These are phyloP conservation scores for Globisporangium perplexum DNA, from an alignment of 352 stramenopile genomes.

Conservation along the genomic window DNA sequence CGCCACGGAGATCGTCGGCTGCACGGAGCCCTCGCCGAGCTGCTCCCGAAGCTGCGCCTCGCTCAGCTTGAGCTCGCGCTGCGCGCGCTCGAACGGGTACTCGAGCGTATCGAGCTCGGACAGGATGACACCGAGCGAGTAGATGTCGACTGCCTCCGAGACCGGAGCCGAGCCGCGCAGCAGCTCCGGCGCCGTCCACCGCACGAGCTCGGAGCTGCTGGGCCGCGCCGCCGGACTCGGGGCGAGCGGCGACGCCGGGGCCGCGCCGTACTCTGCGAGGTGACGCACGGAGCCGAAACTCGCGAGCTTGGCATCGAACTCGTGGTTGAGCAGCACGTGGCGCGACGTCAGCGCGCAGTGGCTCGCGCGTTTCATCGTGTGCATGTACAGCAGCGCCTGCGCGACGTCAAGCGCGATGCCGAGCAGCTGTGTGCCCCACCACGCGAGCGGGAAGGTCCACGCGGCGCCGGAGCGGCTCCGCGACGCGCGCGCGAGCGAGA, in stretches of 20 bases:
- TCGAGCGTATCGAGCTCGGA: constrained; percentile 17
- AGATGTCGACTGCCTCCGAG: constrained; percentile 23
- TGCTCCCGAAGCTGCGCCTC: background rate
- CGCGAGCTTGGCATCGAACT: constrained; percentile 18
- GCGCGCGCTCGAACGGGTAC: constrained; percentile 9
- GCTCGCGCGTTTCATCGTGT: constrained; percentile 28
- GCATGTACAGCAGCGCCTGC: constrained; percentile 23
- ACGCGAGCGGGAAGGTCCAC: constrained; percentile 5
- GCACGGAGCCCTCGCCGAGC: background rate
- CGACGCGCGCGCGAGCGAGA: constrained; percentile 7
- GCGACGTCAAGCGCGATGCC: constrained; percentile 18
- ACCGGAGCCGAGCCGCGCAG: constrained; percentile 10
- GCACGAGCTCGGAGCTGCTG: background rate
- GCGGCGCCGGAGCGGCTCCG: background rate
- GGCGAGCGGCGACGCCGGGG: constrained; percentile 4
- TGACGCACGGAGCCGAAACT: constrained; percentile 9
- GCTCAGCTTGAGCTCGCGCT: constrained; percentile 2
- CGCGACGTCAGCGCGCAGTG: constrained; percentile 35
- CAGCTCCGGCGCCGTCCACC: constrained; percentile 17
- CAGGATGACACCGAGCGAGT: constrained; percentile 24
- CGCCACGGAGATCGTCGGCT: constrained; percentile 2
- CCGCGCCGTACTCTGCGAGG: constrained; percentile 14
- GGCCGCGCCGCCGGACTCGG: background rate
- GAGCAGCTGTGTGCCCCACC: constrained; percentile 11
- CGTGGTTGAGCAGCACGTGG: constrained; percentile 23